Conservation (phyloP, 2,329 filamentous ascomycete species). For the Pyrenochaeta sp. region DNA sequence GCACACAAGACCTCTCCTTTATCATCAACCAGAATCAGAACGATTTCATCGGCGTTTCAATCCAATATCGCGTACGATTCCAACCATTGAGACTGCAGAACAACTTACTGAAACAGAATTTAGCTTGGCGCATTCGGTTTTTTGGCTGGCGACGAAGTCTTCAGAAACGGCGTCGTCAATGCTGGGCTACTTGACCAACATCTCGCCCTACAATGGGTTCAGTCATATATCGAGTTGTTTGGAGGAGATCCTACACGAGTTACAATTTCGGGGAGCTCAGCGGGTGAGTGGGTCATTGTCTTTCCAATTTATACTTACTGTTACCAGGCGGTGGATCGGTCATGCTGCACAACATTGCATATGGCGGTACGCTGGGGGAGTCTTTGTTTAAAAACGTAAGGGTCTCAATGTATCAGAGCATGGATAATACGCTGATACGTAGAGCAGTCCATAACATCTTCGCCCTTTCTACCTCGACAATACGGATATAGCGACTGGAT, state of each 20-base stretch:
- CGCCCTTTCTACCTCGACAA: conserved; percentile 63
- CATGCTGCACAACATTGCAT: conserved; percentile 43
- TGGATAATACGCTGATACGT: too few species aligned
- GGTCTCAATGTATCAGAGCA: too few species aligned
- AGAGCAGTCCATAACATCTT: conserved; percentile 49
- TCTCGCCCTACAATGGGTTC: conserved; percentile 60
- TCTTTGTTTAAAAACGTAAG: conserved; percentile 49
- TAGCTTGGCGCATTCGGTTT: conserved; percentile 57
- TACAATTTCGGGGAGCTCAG: conserved; percentile 50
- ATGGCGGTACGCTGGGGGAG: conserved; percentile 39
- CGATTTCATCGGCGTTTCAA: conserved; percentile 56
- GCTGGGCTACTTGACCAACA: conserved; percentile 57
- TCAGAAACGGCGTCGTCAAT: conserved; percentile 46
- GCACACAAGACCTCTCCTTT: conserved; percentile 44
- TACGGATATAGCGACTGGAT: conserved; percentile 58
- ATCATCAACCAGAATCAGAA: conserved; percentile 57
- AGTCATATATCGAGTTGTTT: conserved; percentile 53
- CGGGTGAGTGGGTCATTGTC: too few species aligned
- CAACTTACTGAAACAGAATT: too few species aligned
- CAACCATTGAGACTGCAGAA: too few species aligned
- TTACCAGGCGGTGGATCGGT: conserved; percentile 29
- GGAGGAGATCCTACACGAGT: conserved; percentile 31
- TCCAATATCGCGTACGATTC: conserved; percentile 64
- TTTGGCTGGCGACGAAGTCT: conserved; percentile 48
- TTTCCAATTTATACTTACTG: too few species aligned